These are phyloP conservation scores for Tetrapisispora nanseiensis DNA, from an alignment of 805 yeast species.

Conservation along the genomic window DNA sequence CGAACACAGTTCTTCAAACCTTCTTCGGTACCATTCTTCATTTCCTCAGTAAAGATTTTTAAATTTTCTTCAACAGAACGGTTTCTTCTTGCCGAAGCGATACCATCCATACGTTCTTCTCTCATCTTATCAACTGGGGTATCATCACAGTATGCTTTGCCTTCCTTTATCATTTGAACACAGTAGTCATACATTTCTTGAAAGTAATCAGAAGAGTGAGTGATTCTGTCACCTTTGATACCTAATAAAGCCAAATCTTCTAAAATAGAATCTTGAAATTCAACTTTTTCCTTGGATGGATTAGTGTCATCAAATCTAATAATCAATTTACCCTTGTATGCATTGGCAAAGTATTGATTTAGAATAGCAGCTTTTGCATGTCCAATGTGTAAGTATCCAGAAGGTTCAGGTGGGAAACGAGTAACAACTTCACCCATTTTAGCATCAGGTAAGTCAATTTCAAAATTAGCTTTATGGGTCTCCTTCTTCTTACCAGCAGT, in stretches of 20 bases:
- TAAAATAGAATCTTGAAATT: slow-evolving; percentile 86
- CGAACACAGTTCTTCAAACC: slow-evolving; percentile 90
- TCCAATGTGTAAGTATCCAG: slow-evolving; percentile 95
- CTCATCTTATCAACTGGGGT: slow-evolving; percentile 93
- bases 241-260: slow-evolving; percentile 89
- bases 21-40: slow-evolving; percentile 88
- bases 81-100: slow-evolving; percentile 84
- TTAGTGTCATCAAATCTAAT: slow-evolving; percentile 97
- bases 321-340: slow-evolving; percentile 91
- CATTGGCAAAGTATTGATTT: slow-evolving; percentile 92
- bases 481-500: slow-evolving; percentile 67
- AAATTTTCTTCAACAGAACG: slow-evolving; percentile 89
- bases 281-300: slow-evolving; percentile 92
- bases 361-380: slow-evolving; percentile 97
- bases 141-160: slow-evolving; percentile 96
- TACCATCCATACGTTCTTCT: slow-evolving; percentile 97
- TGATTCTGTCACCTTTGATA: slow-evolving; percentile 78
- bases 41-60: slow-evolving; percentile 74
- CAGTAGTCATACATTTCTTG: slow-evolving; percentile 83
- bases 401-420: slow-evolving; percentile 98
- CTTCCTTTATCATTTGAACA: slow-evolving; percentile 80
- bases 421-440: slow-evolving; percentile 92
- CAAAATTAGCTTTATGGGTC: slow-evolving; percentile 88
- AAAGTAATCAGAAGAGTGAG: slow-evolving; percentile 92
- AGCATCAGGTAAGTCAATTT: slow-evolving; percentile 87